phyloP scores from a whole-genome alignment of 495 filamentous ascomycete genomes.

The Hamigera avellanea region DNA sequence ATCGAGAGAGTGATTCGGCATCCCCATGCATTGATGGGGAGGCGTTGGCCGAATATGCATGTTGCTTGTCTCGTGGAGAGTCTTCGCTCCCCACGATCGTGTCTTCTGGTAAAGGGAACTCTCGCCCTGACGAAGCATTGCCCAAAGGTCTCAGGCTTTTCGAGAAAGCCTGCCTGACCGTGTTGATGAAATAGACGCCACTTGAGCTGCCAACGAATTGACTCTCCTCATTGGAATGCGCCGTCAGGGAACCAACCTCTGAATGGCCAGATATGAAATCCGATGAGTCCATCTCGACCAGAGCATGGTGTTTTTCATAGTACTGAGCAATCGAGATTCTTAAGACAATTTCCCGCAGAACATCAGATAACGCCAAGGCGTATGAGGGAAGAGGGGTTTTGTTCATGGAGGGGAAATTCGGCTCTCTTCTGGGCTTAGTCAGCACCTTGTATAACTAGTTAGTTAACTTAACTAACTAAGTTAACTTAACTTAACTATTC shows the following conservation, averaged over 20 bases:
- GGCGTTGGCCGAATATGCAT: slow-evolving; percentile 5
- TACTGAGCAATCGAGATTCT: no score
- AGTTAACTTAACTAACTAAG: no score
- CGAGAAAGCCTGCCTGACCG: slow-evolving; percentile 28
- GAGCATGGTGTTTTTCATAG: slow-evolving; percentile 9
- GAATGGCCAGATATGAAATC: slow-evolving; percentile 17
- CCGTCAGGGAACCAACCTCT: slow-evolving; percentile 29
- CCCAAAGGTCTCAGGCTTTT: slow-evolving; percentile 9
- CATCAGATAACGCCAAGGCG: no score
- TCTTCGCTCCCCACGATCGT: slow-evolving; percentile 24
- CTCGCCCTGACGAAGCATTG: slow-evolving; percentile 8
- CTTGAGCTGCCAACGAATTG: slow-evolving; percentile 33
- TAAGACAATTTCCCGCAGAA: no score
- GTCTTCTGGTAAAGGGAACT: slow-evolving; percentile 27
- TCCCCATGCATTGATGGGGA: slow-evolving; percentile 3
- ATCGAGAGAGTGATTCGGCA: slow-evolving; percentile 10
- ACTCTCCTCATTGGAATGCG: slow-evolving; percentile 30
- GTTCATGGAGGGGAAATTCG: no score
- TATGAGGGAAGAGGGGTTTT: no score
- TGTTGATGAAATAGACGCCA: slow-evolving; percentile 33
- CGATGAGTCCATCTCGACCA: slow-evolving; percentile 19
- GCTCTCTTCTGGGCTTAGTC: no score
- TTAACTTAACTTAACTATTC: no score
- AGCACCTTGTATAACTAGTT: no score
- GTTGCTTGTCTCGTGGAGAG: slow-evolving; percentile 13